Evolutionary conservation across 345 rosid species (phyloP).

Genomic region (Citrus australasica): DNA sequence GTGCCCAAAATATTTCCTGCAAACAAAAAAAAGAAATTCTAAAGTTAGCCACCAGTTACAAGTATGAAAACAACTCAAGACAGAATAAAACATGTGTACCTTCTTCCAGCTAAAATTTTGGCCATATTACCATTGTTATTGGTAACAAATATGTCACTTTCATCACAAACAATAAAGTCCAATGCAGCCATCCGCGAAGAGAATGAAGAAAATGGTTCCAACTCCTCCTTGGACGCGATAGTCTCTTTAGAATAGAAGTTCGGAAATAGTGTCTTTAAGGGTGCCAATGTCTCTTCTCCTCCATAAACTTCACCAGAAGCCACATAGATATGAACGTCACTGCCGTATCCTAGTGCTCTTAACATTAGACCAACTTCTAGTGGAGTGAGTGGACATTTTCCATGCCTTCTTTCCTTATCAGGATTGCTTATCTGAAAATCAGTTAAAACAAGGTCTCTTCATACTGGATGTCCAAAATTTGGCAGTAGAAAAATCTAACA

Average conservation of each 20-base stretch:
- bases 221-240: slow-evolving; percentile 70
- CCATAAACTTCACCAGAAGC: slow-evolving; percentile 97
- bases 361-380: slow-evolving; percentile 96
- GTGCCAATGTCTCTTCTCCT: slow-evolving; percentile 79
- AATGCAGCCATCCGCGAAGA: slow-evolving; percentile 99
- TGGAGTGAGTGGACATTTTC: slow-evolving; percentile 97
- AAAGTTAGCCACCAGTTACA: slow-evolving; percentile 13
- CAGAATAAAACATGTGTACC: slow-evolving; percentile 38
- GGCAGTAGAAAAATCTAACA: not conserved
- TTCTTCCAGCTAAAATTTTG: slow-evolving; percentile 82
- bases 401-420: slow-evolving; percentile 93
- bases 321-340: slow-evolving; percentile 85
- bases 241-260: slow-evolving; percentile 85
- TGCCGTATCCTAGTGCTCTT: slow-evolving; percentile 92
- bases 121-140: slow-evolving; percentile 99
- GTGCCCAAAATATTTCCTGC: slow-evolving; percentile 92
- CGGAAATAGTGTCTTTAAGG: slow-evolving; percentile 84
- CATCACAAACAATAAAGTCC: slow-evolving; percentile 90
- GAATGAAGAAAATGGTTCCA: slow-evolving; percentile 66
- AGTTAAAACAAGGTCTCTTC: slow-evolving; percentile 3
- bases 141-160: slow-evolving; percentile 93
- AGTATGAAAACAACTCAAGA: not conserved
- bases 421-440: slow-evolving; percentile 61
- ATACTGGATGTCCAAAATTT: slow-evolving; percentile 2
- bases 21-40: slow-evolving; percentile 5